These are phyloP conservation scores for Fraxinus nigra DNA, from an alignment of 305 asterid genomes.

Conservation along the genomic window DNA sequence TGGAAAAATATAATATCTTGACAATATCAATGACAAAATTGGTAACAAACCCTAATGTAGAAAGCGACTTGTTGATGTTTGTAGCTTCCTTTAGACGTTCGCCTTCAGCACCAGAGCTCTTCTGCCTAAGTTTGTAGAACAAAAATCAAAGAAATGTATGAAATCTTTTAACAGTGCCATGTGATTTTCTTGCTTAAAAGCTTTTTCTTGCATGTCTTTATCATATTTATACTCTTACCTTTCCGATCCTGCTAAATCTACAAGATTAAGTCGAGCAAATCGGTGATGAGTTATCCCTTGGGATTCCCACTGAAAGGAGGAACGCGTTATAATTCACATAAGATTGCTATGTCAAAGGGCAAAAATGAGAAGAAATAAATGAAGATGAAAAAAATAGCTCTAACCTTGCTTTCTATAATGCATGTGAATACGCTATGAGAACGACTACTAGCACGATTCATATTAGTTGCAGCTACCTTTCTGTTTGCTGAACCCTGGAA, in stretches of 20 bases:
- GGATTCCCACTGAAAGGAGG: slow-evolving; percentile 69
- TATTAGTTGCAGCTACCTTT: slow-evolving; percentile 96
- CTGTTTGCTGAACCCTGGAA: slow-evolving; percentile 91
- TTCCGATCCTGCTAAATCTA: slow-evolving; percentile 98
- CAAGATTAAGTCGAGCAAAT: slow-evolving; percentile 93
- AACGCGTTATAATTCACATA: slow-evolving; percentile 5
- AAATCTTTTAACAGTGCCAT: not conserved
- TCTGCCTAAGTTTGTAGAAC: slow-evolving; percentile 59
- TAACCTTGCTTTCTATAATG: slow-evolving; percentile 87
- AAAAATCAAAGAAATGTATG: slow-evolving; percentile 11
- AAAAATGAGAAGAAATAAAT: not conserved
- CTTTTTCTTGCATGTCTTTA: not conserved
- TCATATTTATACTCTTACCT: slow-evolving; percentile 48
- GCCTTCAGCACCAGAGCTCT: slow-evolving; percentile 99
- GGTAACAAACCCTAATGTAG: slow-evolving; percentile 79
- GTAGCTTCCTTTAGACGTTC: slow-evolving; percentile 97
- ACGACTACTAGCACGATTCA: slow-evolving; percentile 98
- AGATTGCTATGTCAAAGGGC: slow-evolving; percentile 18
- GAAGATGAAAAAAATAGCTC: slow-evolving; percentile 2
- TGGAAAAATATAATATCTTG: slow-evolving; percentile 7
- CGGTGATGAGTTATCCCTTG: slow-evolving; percentile 91
- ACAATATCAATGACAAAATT: slow-evolving; percentile 20
- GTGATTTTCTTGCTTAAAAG: not conserved
- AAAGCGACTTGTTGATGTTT: slow-evolving; percentile 93
- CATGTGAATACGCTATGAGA: slow-evolving; percentile 98